Evolutionary conservation across 805 yeast genomes (phyloP).

Genomic region (Candida railenensis): DNA sequence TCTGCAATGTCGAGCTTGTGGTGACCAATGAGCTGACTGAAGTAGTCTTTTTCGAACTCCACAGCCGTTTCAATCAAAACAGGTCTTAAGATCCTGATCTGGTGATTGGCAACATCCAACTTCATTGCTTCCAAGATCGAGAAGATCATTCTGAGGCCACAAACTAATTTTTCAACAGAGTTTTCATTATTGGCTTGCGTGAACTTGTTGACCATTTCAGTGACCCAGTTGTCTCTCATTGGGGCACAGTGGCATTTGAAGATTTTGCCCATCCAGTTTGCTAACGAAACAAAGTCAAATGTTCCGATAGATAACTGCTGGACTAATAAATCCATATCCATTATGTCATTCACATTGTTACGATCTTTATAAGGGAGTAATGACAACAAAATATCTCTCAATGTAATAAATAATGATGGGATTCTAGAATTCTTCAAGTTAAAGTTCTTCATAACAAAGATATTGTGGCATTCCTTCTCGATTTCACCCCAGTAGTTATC

Average conservation of each 20-base stretch:
- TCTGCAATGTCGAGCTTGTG: conserved; percentile 60
- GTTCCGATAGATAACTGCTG: conserved; percentile 73
- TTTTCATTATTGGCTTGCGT: conserved; percentile 46
- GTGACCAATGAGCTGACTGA: conserved; percentile 49
- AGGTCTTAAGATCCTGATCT: conserved; percentile 81
- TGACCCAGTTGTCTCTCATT: conserved; percentile 89
- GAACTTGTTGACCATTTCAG: conserved; percentile 68
- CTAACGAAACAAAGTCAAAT: conserved; percentile 68
- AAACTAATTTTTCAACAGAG: conserved; percentile 55
- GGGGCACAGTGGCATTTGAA: conserved; percentile 94
- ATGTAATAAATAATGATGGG: conserved; percentile 72
- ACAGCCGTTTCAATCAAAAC: conserved; percentile 82
- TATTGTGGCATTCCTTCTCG: conserved; percentile 60
- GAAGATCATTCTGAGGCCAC: conserved; percentile 74
- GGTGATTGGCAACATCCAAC: conserved; percentile 92
- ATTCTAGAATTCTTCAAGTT: conserved; percentile 43
- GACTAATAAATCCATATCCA: conserved; percentile 72
- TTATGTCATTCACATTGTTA: conserved; percentile 59
- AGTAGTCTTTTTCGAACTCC: conserved; percentile 85
- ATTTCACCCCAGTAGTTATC: conserved; percentile 85
- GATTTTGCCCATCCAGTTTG: conserved; percentile 71
- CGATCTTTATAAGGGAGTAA: conserved; percentile 79
- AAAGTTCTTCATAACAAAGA: conserved; percentile 18
- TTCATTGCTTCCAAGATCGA: conserved; percentile 92
- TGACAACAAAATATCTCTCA: conserved; percentile 71